Percentiles rank a stretch among this genome's conserved stretches.
Evolutionary conservation across 176 grass and related monocot genomes (phyloP).

Genomic region (Oryza coarctata): DNA sequence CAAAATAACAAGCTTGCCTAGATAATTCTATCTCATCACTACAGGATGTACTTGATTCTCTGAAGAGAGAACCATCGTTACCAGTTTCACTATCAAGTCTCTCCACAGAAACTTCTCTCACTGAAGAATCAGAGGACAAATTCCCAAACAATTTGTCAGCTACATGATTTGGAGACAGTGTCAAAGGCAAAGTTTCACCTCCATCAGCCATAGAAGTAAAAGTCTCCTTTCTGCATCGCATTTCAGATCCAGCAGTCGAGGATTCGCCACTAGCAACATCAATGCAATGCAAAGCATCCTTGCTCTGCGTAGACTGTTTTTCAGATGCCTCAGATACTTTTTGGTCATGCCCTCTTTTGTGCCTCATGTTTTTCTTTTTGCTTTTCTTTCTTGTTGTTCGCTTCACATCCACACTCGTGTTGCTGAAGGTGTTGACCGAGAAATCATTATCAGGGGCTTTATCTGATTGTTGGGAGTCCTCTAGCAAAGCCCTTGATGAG

Average conservation of each 20-base stretch:
- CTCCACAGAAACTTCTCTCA: background rate
- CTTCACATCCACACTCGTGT: slow-evolving; percentile 12
- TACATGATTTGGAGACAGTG: slow-evolving; percentile 1
- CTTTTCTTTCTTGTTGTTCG: slow-evolving; percentile 40
- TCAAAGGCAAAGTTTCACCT: background rate
- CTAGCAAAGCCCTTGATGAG: background rate
- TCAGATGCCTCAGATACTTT: slow-evolving; percentile 18
- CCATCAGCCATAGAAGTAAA: background rate
- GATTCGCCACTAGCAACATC: background rate
- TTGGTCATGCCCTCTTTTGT: slow-evolving; percentile 25
- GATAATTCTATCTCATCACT: slow-evolving; percentile 28
- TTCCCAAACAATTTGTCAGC: slow-evolving; percentile 20
- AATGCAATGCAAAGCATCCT: background rate
- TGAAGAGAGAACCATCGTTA: slow-evolving; percentile 18
- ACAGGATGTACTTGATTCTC: slow-evolving; percentile 4
- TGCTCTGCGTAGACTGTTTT: background rate
- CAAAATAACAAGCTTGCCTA: slow-evolving; percentile 11
- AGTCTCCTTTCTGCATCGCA: background rate
- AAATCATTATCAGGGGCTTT: slow-evolving; percentile 34
- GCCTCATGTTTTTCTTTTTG: slow-evolving; percentile 47
- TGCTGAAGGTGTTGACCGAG: slow-evolving; percentile 26
- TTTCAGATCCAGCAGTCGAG: slow-evolving; percentile 19
- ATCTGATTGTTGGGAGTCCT: background rate
- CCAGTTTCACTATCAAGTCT: slow-evolving; percentile 34
- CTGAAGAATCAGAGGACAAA: slow-evolving; percentile 9